These are phyloP conservation scores for Platismatia glauca DNA, from an alignment of 495 filamentous ascomycete species.

Conservation along the genomic window DNA sequence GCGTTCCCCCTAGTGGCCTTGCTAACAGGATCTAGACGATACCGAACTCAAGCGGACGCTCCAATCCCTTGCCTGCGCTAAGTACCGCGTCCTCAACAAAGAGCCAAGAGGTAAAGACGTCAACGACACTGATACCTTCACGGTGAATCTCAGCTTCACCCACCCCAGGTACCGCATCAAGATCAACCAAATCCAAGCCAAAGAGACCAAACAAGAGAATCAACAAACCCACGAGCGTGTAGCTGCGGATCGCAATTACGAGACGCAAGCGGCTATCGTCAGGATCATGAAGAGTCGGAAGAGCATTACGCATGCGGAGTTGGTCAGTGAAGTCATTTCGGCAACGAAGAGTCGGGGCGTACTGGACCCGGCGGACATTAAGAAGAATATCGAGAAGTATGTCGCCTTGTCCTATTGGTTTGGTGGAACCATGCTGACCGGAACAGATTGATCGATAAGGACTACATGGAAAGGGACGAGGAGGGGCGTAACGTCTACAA, in stretches of 20 bases:
- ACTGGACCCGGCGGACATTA: constrained; percentile 78
- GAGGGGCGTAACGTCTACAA: constrained; percentile 49
- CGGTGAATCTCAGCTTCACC: constrained; percentile 63
- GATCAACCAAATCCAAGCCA: constrained; percentile 96
- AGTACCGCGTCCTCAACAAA: constrained; percentile 77
- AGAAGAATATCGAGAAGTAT: constrained; percentile 92
- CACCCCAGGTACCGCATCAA: constrained; percentile 87
- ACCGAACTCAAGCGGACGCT: constrained; percentile 78
- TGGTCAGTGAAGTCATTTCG: constrained; percentile 80
- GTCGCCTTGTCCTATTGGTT: constrained; percentile 25
- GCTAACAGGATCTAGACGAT: constrained; percentile 44
- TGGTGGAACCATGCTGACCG: constrained; percentile 1
- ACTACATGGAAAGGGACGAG: constrained; percentile 82
- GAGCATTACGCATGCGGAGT: constrained; percentile 68
- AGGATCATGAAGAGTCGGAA: constrained; percentile 95
- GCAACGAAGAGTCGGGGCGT: constrained; percentile 78
- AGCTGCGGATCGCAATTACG: constrained; percentile 79
- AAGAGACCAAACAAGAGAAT: constrained; percentile 88
- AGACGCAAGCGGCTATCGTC: constrained; percentile 95
- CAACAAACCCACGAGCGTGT: constrained; percentile 86
- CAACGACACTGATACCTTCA: constrained; percentile 65
- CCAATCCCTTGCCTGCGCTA: constrained; percentile 87
- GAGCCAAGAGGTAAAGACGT: constrained; percentile 79
- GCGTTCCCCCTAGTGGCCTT: neutral
- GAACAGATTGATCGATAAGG: constrained; percentile 80